Base-by-base conservation (phyloP, 768 basidiomycete genomes). In the Scleroderma bovista region DNA sequence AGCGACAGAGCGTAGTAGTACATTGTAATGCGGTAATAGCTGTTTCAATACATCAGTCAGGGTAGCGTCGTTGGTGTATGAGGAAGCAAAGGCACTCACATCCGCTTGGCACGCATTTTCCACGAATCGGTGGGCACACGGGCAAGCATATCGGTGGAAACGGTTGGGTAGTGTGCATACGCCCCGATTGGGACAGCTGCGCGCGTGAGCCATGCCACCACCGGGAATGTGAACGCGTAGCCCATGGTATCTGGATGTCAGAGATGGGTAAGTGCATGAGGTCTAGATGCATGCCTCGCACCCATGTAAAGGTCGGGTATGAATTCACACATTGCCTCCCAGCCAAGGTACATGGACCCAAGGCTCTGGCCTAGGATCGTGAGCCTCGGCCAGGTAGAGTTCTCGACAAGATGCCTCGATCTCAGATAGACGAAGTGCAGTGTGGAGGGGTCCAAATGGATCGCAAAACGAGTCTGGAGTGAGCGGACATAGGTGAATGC, bases 181-280 rank as follows among this genome's bases (percentile, higher is more conserved):
- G 93, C 88, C 9, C 88, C 93, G 20, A 95, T 76, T 2, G 88
- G 84, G 36, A 91, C 75, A 15, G 73, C 63, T 15, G 80, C 76
- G 41, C 57, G 56, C 17, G 66, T 66, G 2, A 95, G 60, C 46
- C 81, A 67, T 1, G 78, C 69, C 8, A 93, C 83, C 26, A 88
- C 70, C 16, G 86, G 91, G 65, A 90, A 93, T 2, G 92, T 91
- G 62, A 97, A 97, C 0, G 93, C 93, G 58, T 93, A 96, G 24
- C 96, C 96, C 94, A 98, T 98, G 1, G 93, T 92, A 64, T 99
- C 95, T 96, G 57, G n/a, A n/a, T n/a, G n/a, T n/a, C n/a, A n/a
- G n/a, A n/a, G n/a, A n/a, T n/a, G n/a, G n/a, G n/a, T n/a, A n/a
- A n/a, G n/a, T n/a, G n/a, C n/a, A n/a, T n/a, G n/a, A n/a, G n/a